These are phyloP conservation scores for Lupinus albus DNA, from an alignment of 306 rosid genomes.

Conservation along the genomic window DNA sequence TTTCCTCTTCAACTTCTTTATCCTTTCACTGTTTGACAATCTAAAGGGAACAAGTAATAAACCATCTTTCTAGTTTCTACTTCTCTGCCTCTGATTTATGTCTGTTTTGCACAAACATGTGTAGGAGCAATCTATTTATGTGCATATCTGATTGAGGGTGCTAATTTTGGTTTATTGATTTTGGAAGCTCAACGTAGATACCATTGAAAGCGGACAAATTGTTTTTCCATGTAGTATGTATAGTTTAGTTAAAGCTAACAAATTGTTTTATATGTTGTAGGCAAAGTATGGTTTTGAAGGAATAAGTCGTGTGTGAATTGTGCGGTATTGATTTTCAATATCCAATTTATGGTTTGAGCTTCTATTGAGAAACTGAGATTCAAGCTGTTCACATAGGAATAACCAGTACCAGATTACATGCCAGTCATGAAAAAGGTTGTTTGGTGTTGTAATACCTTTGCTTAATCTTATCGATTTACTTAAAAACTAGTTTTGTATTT, in stretches of 20 bases:
- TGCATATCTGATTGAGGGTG: conserved; percentile 26
- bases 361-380: conserved; percentile 37
- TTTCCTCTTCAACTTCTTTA: not conserved
- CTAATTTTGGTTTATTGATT: conserved; percentile 25
- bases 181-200: conserved; percentile 1
- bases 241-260: conserved; percentile 29
- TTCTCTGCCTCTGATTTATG: conserved; percentile 26
- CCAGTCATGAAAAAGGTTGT: conserved; percentile 67
- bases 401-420: conserved; percentile 47
- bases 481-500: conserved; percentile 8
- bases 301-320: conserved; percentile 39
- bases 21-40: conserved; percentile 6
- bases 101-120: conserved; percentile 1
- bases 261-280: conserved; percentile 41
- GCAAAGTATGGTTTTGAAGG: conserved; percentile 31
- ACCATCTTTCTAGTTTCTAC: conserved; percentile 29
- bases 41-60: conserved; percentile 13
- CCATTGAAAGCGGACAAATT: conserved; percentile 28
- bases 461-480: conserved; percentile 10
- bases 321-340: conserved; percentile 40
- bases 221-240: conserved; percentile 40
- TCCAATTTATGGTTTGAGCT: conserved; percentile 41
- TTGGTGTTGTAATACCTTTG: conserved; percentile 26
- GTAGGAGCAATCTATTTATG: conserved; percentile 8
- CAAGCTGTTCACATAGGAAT: conserved; percentile 34